phyloP scores from a whole-genome alignment of 2,329 filamentous ascomycete genomes.

The Hypocreales sp. region DNA sequence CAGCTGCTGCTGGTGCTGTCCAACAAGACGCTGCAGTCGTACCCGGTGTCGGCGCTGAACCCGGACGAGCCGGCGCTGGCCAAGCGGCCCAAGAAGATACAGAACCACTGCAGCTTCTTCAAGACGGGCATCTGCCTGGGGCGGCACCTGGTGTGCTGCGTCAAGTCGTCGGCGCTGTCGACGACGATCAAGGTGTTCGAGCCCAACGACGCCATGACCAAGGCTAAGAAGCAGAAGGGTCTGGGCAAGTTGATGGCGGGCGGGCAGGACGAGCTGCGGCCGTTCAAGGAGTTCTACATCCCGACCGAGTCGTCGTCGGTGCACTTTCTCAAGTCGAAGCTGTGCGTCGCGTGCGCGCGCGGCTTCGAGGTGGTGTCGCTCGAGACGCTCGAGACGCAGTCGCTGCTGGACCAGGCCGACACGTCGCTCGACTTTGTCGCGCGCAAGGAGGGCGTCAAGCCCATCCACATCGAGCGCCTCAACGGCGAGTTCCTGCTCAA shows the following conservation, averaged over 20 bases:
- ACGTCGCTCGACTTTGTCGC: constrained; percentile 96
- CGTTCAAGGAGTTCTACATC: constrained; percentile 98
- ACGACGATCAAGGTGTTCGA: constrained; percentile 99
- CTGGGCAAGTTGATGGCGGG: constrained; percentile 89
- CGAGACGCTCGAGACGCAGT: constrained; percentile 96
- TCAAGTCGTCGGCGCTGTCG: constrained; percentile 84
- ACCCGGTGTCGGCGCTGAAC: constrained; percentile 74
- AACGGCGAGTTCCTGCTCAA: constrained; percentile 96
- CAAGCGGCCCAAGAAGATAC: constrained; percentile 88
- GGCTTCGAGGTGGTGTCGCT: constrained; percentile 96
- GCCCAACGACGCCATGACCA: constrained; percentile 85
- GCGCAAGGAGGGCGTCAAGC: constrained; percentile 81
- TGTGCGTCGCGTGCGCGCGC: constrained; percentile 88
- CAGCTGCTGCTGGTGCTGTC: constrained; percentile 79
- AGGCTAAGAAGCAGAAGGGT: constrained; percentile 89
- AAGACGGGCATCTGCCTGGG: constrained; percentile 91
- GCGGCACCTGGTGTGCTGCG: constrained; percentile 86
- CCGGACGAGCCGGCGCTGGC: constrained; percentile 64
- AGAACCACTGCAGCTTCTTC: constrained; percentile 97
- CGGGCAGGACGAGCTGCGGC: constrained; percentile 86
- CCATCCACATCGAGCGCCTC: constrained; percentile 92
- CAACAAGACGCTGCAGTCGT: constrained; percentile 86
- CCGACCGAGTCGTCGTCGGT: constrained; percentile 96
- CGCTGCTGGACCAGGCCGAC: constrained; percentile 89
- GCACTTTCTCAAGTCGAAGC: constrained; percentile 90